Conservation (phyloP, 2,329 filamentous ascomycete genomes). For the Calonectria montana region DNA sequence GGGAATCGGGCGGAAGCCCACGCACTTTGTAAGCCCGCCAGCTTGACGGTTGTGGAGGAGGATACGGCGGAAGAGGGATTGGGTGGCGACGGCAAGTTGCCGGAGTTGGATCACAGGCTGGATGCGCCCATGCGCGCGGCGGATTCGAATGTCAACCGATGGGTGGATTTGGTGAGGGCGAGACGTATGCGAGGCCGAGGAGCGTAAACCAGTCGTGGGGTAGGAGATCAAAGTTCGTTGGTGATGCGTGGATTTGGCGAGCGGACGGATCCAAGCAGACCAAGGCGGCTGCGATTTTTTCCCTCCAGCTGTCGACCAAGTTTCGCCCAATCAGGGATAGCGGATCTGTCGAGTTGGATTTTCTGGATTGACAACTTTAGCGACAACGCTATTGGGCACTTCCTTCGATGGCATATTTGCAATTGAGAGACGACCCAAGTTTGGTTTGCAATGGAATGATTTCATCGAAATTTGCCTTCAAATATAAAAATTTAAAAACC, state of each 20-base stretch:
- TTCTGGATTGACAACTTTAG: constrained; percentile 8
- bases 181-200: not conserved
- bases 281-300: constrained; percentile 39
- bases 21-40: constrained; percentile 53
- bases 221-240: constrained; percentile 6
- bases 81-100: constrained; percentile 25
- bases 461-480: no score
- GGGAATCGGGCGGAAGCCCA: constrained; percentile 59
- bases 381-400: constrained; percentile 37
- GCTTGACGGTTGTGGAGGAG: constrained; percentile 39
- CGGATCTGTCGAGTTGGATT: constrained; percentile 19
- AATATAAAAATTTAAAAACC: not conserved
- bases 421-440: not conserved
- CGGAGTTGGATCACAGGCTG: constrained; percentile 24
- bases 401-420: not conserved
- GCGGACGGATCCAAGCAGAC: constrained; percentile 24
- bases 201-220: not conserved
- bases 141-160: not conserved
- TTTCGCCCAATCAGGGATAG: constrained; percentile 33
- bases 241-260: constrained; percentile 26
- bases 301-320: constrained; percentile 24
- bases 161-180: not conserved
- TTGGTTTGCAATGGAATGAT: not conserved
- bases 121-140: constrained; percentile 22
- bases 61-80: constrained; percentile 7